Percentiles rank a stretch among this genome's conserved stretches.
These are phyloP conservation scores for Pythium aphanidermatum DNA, from an alignment of 352 stramenopile species.

Conservation along the genomic window DNA sequence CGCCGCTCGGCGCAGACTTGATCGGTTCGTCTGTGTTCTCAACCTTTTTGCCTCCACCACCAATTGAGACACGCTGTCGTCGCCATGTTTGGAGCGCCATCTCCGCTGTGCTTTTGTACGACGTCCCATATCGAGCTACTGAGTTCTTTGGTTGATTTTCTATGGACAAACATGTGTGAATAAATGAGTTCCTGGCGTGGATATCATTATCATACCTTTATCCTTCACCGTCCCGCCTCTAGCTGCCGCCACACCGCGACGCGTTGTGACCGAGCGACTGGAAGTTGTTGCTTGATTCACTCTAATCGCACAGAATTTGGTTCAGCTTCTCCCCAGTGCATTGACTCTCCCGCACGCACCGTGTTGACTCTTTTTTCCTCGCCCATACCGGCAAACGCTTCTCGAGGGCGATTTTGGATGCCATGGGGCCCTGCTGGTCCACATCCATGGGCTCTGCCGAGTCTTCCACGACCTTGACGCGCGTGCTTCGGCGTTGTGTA, in stretches of 20 bases:
- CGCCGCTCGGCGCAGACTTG: not conserved
- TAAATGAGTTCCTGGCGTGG: too few relatives aligned
- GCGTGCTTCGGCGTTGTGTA: not conserved
- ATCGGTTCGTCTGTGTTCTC: conserved; percentile 8
- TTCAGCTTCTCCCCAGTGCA: too few relatives aligned
- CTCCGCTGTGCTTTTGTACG: conserved; percentile 22
- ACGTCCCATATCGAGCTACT: conserved; percentile 9
- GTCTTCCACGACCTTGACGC: not conserved
- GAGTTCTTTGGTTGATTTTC: conserved; percentile 21
- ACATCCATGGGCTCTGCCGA: conserved; percentile 17
- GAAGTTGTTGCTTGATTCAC: too few relatives aligned
- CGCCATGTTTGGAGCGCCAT: conserved; percentile 12
- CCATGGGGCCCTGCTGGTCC: conserved; percentile 8
- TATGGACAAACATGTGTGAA: too few relatives aligned
- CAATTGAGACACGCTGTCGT: conserved; percentile 1
- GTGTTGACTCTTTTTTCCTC: conserved; percentile 7
- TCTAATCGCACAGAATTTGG: too few relatives aligned
- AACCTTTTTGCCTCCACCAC: conserved; percentile 1
- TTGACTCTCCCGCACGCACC: conserved; percentile 9
- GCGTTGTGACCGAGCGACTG: not conserved
- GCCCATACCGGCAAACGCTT: conserved; percentile 17
- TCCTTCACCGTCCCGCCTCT: not conserved
- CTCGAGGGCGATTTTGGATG: conserved; percentile 8
- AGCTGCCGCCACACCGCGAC: conserved; percentile 2
- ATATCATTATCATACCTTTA: not conserved